Percentiles rank a stretch among this genome's conserved stretches.
These are phyloP conservation scores for Amanita subjunquillea DNA, from an alignment of 768 basidiomycete species.

Conservation along the genomic window DNA sequence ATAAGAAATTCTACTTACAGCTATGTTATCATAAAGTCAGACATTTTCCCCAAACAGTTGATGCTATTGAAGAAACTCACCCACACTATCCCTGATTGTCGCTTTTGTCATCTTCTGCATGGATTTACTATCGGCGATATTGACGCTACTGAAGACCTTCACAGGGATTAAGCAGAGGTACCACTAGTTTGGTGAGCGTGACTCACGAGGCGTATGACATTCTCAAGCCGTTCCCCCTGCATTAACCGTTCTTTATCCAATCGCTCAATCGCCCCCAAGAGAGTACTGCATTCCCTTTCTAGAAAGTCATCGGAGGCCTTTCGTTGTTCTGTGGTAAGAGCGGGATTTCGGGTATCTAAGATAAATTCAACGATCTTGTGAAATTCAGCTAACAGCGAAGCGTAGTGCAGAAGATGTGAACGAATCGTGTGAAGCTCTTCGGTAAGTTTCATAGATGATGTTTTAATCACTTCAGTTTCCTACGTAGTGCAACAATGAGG, in stretches of 20 bases:
- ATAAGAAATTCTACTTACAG: constrained; percentile 1
- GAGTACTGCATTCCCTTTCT: constrained; percentile 32
- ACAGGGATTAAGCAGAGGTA: not conserved
- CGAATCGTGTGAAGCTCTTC: constrained; percentile 46
- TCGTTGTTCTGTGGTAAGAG: constrained; percentile 25
- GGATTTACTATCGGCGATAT: constrained; percentile 33
- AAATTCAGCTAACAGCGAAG: constrained; percentile 44
- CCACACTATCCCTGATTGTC: constrained; percentile 23
- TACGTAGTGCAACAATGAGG: constrained; percentile 9
- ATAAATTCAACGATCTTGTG: constrained; percentile 42
- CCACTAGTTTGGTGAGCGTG: not conserved
- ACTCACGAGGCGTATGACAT: constrained; percentile 37
- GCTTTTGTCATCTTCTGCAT: constrained; percentile 32
- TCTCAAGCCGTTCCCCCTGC: constrained; percentile 35
- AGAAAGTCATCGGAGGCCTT: constrained; percentile 22
- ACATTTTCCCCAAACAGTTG: not conserved
- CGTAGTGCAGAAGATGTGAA: constrained; percentile 50
- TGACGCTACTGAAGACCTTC: constrained; percentile 36
- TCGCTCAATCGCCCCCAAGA: constrained; percentile 39
- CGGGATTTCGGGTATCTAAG: constrained; percentile 38
- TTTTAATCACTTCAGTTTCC: constrained; percentile 39
- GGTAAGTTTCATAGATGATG: constrained; percentile 33
- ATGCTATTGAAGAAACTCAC: constrained; percentile 5
- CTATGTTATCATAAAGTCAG: constrained; percentile 3
- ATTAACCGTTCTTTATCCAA: constrained; percentile 29